These are phyloP conservation scores for Backusella westeae DNA, from an alignment of 192 early-diverging fungal genomes.

Conservation along the genomic window DNA sequence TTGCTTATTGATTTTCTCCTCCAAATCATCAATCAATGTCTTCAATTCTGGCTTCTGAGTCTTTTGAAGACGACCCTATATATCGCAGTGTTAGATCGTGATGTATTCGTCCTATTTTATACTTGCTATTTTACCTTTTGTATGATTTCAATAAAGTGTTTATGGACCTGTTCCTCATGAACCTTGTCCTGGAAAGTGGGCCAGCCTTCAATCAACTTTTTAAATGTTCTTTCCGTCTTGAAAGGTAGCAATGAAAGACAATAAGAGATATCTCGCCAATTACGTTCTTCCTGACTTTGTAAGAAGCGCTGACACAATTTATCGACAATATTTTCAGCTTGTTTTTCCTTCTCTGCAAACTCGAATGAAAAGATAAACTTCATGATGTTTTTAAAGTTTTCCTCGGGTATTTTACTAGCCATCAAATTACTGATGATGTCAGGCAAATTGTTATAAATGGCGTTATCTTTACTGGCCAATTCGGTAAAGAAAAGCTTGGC, in stretches of 20 bases:
- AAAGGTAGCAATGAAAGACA: constrained; percentile 89
- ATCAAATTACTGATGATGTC: constrained; percentile 97
- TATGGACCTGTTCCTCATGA: constrained; percentile 79
- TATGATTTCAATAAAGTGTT: constrained; percentile 85
- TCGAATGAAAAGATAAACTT: constrained; percentile 83
- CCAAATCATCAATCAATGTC: constrained; percentile 82
- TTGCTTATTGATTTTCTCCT: constrained; percentile 68
- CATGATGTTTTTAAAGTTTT: constrained; percentile 87
- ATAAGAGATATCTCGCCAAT: constrained; percentile 93
- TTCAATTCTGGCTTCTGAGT: constrained; percentile 78
- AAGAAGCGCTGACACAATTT: constrained; percentile 95
- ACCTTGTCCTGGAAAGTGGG: constrained; percentile 92
- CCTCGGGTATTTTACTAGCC: constrained; percentile 73
- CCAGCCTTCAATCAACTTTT: constrained; percentile 80
- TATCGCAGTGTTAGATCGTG: not conserved
- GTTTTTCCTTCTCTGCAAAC: constrained; percentile 90
- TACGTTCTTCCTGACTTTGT: constrained; percentile 69
- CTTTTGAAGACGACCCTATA: constrained; percentile 58
- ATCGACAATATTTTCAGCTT: constrained; percentile 92
- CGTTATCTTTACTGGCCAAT: constrained; percentile 93
- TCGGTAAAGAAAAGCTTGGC: constrained; percentile 97
- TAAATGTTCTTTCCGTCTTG: constrained; percentile 83
- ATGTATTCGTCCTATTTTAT: not conserved
- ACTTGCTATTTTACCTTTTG: constrained; percentile 57
- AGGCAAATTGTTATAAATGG: constrained; percentile 98